Evolutionary conservation across 306 rosid genomes (phyloP).

Genomic region (Castanea sativa): DNA sequence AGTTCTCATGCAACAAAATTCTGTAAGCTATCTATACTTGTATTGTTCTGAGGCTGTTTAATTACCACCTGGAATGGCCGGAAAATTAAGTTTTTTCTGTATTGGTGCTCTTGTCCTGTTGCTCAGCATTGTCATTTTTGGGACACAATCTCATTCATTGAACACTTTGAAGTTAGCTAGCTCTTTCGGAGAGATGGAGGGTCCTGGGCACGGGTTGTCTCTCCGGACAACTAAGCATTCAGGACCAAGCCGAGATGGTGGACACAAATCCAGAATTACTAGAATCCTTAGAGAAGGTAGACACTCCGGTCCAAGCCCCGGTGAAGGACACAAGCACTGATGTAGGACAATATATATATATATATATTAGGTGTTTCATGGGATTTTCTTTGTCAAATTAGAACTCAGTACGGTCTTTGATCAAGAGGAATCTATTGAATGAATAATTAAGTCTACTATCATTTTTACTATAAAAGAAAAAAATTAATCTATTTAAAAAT

Average conservation of each 20-base stretch:
- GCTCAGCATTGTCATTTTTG: slow-evolving; percentile 14
- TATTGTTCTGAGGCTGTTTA: neutral
- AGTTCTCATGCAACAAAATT: neutral
- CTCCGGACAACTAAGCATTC: slow-evolving; percentile 39
- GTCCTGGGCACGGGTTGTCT: slow-evolving; percentile 3
- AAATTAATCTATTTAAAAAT: neutral
- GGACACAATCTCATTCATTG: slow-evolving; percentile 24
- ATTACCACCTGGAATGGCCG: slow-evolving; percentile 19
- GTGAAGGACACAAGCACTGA: slow-evolving; percentile 25
- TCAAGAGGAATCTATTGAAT: no score
- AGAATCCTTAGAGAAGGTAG: slow-evolving; percentile 2
- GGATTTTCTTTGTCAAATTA: no score
- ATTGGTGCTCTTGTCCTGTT: slow-evolving; percentile 12
- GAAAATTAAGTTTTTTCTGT: neutral
- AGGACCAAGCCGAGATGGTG: slow-evolving; percentile 49
- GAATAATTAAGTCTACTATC: no score
- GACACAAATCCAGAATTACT: slow-evolving; percentile 23
- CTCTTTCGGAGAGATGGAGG: neutral
- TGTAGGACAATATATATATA: neutral
- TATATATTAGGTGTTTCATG: neutral
- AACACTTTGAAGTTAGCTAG: neutral
- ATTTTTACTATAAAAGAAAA: no score
- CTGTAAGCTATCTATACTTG: neutral
- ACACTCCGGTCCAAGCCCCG: slow-evolving; percentile 40
- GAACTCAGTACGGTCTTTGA: no score